A percentile compares a stretch with the other conserved stretches of the same genome.
Evolutionary conservation across 768 basidiomycete species (phyloP).

Genomic region (Scleroderma bovista): DNA sequence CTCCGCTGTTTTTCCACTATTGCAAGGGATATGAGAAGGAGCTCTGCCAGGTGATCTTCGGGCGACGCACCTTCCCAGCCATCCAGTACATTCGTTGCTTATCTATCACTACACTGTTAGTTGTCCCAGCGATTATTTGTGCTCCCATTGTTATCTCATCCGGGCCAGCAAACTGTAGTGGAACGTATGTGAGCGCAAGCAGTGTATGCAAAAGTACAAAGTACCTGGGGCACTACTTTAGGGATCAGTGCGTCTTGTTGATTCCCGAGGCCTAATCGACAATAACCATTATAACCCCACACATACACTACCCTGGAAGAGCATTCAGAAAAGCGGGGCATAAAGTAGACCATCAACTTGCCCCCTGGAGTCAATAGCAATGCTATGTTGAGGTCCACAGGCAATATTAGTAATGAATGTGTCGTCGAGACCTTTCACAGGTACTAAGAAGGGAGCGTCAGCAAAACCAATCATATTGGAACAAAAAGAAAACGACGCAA

Average conservation of each 20-base stretch:
- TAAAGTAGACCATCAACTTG: slow-evolving; percentile 20
- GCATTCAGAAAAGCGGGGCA: slow-evolving; percentile 7
- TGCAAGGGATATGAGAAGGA: slow-evolving; percentile 3
- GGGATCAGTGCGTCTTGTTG: slow-evolving; percentile 80
- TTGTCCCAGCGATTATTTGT: slow-evolving; percentile 70
- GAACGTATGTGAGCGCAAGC: not conserved
- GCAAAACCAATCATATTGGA: slow-evolving; percentile 4
- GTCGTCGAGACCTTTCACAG: slow-evolving; percentile 69
- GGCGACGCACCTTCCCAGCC: slow-evolving; percentile 68
- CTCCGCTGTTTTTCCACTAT: slow-evolving; percentile 93
- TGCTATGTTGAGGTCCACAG: slow-evolving; percentile 82
- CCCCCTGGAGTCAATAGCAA: slow-evolving; percentile 79
- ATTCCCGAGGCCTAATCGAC: slow-evolving; percentile 82
- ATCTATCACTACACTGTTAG: slow-evolving; percentile 81
- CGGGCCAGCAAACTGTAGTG: slow-evolving; percentile 65
- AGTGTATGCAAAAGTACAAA: slow-evolving; percentile 1
- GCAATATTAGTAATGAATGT: slow-evolving; percentile 78
- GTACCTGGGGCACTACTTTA: slow-evolving; percentile 75
- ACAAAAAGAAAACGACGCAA: slow-evolving; percentile 29
- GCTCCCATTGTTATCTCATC: slow-evolving; percentile 57
- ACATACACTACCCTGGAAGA: slow-evolving; percentile 61
- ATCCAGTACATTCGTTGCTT: slow-evolving; percentile 83
- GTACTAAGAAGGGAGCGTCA: slow-evolving; percentile 39
- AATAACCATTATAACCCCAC: slow-evolving; percentile 91
- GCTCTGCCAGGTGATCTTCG: not conserved